Evolutionary conservation across 495 filamentous ascomycete genomes (phyloP), one percentile per base, ranked within the genome.

Genomic region (Aspergillus hancockii): DNA sequence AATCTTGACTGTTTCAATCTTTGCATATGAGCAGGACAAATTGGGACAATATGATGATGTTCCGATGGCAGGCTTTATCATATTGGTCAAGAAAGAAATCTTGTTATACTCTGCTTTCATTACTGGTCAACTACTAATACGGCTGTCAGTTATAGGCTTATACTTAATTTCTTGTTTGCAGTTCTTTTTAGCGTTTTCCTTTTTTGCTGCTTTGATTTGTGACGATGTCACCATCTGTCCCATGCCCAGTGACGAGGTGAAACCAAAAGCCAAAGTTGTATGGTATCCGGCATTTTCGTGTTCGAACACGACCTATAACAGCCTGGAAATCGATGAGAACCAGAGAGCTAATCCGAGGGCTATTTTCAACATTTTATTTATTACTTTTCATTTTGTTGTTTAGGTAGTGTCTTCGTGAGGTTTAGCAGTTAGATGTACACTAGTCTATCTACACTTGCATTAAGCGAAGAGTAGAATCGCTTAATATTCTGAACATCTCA

Each of bases 331-430:
- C 77, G 45, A 69, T 82, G 80, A 76, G 73, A 81, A 82, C 79
- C 62, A 68, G 80, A 82, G 80, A 82, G 80, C 80, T 81, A 81
- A 81, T 82, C 80, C 78, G 79, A 82, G 79, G 75, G 76, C 73
- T 52, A 28, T 55, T 58, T 23, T 28, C 23, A 40, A 18, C 23
- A 34, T 16, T 25, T 40, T 14, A 19, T 54, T 40, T 55, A 28
- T 46, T 53, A 23, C 23, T 53, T 52, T 13, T 30, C 28, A 30
- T 55, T 0, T 43, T 41, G 14, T 52, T 31, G 12, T 52, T 52
- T 52, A 41, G 40, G 1, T 36, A 43, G 14, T 43, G 40, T 43
- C 40, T 21, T 43, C 32, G 3, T n/a, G 16, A 43, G 18, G 14
- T 43, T 18, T 5, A 40, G 40, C n/a, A 19, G 18, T 43, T n/a